A percentile compares a stretch with the other conserved stretches of the same genome.
phyloP scores from a whole-genome alignment of 148 eudicot species.

The Rhododendron simsii region DNA sequence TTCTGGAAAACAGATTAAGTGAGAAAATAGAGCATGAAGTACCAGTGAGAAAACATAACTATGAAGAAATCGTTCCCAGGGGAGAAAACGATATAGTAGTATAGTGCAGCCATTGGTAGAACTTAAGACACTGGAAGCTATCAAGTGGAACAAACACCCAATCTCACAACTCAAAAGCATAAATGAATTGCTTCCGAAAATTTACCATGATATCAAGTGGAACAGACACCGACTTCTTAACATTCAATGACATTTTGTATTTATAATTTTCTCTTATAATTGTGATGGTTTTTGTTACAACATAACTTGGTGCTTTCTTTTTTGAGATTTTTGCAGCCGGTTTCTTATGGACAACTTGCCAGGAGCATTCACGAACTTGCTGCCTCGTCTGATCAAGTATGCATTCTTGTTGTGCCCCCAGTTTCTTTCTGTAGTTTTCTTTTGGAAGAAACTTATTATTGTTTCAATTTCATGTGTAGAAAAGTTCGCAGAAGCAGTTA shows the following conservation, averaged over 20 bases:
- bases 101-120: not conserved
- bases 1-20: not conserved
- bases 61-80: not conserved
- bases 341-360: constrained; percentile 96
- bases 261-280: not conserved
- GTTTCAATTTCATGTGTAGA: constrained; percentile 39
- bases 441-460: not conserved
- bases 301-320: not conserved
- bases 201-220: too few species aligned
- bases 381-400: constrained; percentile 91
- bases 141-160: too few species aligned
- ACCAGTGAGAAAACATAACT: not conserved
- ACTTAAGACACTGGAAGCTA: too few species aligned
- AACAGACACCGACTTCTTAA: not conserved
- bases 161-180: too few species aligned
- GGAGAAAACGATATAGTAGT: not conserved
- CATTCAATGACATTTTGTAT: not conserved
- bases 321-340: constrained; percentile 48
- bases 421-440: not conserved
- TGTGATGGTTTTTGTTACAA: constrained; percentile 10
- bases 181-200: too few species aligned
- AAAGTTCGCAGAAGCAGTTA: constrained; percentile 85
- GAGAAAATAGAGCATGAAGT: not conserved
- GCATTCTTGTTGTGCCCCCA: constrained; percentile 10
- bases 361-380: constrained; percentile 96